These are phyloP conservation scores for Chrysoporthe austroafricana DNA, from an alignment of 2,329 filamentous ascomycete genomes.

Conservation along the genomic window DNA sequence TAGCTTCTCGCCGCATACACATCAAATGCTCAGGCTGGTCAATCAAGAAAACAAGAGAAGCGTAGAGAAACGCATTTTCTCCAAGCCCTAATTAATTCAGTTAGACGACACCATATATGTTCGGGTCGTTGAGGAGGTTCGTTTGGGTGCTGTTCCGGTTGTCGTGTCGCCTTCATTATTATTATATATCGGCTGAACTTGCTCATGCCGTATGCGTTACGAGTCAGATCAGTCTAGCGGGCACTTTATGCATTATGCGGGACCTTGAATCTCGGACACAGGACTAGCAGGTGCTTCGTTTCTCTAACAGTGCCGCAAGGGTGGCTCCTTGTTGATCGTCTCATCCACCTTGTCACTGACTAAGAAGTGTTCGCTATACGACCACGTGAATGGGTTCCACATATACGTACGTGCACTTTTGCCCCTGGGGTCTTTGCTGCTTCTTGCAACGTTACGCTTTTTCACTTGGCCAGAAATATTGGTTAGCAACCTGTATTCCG, in stretches of 20 bases:
- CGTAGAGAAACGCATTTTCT: background rate
- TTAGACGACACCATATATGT: background rate
- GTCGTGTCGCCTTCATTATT: no score
- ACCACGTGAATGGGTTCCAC: no score
- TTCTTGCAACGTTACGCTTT: no score
- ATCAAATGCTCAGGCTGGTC: background rate
- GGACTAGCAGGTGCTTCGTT: background rate
- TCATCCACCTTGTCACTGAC: no score
- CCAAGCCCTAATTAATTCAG: background rate
- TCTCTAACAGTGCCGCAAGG: background rate
- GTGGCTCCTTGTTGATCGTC: background rate
- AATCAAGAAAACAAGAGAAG: background rate
- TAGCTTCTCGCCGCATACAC: background rate
- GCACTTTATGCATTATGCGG: background rate
- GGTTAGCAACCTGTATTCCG: no score
- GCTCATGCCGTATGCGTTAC: no score
- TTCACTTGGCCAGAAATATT: no score
- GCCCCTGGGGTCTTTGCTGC: no score
- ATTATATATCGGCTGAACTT: no score
- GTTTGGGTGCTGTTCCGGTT: background rate
- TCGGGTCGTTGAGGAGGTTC: background rate
- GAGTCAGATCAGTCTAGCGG: background rate
- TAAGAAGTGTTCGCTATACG: no score
- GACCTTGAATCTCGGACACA: background rate
- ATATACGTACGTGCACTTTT: no score